phyloP scores from a whole-genome alignment of 208 protist genomes.

The Wallacemonas sp. region DNA sequence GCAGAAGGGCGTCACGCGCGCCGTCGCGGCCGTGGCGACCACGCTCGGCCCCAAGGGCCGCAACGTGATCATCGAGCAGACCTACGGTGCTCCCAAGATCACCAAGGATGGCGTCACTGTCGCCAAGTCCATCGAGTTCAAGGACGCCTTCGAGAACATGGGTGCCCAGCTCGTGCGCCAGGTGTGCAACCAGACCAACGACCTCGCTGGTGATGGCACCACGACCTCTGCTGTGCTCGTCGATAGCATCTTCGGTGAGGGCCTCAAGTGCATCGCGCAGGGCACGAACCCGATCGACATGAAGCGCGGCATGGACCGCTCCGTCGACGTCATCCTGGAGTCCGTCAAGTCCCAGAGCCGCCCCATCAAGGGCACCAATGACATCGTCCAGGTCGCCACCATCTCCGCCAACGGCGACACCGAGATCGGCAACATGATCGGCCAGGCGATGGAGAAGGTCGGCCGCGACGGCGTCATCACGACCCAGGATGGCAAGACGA shows the following conservation, averaged over 20 bases:
- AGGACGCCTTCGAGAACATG: slow-evolving; percentile 98
- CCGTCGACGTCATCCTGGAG: slow-evolving; percentile 92
- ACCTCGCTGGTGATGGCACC: slow-evolving; percentile 98
- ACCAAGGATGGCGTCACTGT: slow-evolving; percentile 99
- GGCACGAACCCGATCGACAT: slow-evolving; percentile 99
- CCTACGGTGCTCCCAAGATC: slow-evolving; percentile 98
- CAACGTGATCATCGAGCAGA: slow-evolving; percentile 99
- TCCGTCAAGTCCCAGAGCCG: slow-evolving; percentile 92
- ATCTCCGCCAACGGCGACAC: slow-evolving; percentile 99
- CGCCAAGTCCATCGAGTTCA: slow-evolving; percentile 98
- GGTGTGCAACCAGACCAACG: slow-evolving; percentile 98
- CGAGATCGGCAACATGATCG: slow-evolving; percentile 98
- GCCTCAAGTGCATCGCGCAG: slow-evolving; percentile 96
- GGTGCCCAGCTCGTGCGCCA: slow-evolving; percentile 97
- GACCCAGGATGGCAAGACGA: slow-evolving; percentile 98
- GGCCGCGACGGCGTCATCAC: slow-evolving; percentile 99
- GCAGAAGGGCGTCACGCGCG: slow-evolving; percentile 95
- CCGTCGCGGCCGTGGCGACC: slow-evolving; percentile 96
- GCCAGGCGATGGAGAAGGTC: slow-evolving; percentile 98
- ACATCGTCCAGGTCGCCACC: slow-evolving; percentile 98
- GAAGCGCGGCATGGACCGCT: slow-evolving; percentile 97
- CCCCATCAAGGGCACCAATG: slow-evolving; percentile 94
- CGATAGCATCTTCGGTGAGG: slow-evolving; percentile 97
- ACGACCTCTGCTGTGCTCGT: slow-evolving; percentile 99
- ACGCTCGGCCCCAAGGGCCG: slow-evolving; percentile 99